Percentiles rank a stretch among this genome's conserved stretches.
phyloP scores from a whole-genome alignment of 1,284 basidiomycete genomes.

The Boletus hoseneyae region DNA sequence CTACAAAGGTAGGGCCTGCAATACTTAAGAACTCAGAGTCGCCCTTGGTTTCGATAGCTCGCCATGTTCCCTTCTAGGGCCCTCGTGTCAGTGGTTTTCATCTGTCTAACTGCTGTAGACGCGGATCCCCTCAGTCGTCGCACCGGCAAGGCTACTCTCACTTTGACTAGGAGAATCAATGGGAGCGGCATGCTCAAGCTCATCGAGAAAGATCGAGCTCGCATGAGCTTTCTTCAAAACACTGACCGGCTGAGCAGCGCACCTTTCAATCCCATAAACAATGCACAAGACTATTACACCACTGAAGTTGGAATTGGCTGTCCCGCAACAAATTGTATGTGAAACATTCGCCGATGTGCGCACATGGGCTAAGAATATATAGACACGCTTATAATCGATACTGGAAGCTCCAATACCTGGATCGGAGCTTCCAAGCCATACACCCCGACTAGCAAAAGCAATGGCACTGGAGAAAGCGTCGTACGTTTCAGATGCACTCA shows the following conservation, averaged over 20 bases:
- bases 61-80: conserved; percentile 17
- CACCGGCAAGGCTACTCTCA: conserved; percentile 14
- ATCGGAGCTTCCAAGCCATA: conserved; percentile 37
- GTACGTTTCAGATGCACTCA: conserved; percentile 6
- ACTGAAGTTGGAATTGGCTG: conserved; percentile 40
- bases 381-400: conserved; percentile 24
- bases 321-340: conserved; percentile 39
- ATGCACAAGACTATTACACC: conserved; percentile 31
- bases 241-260: background rate
- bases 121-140: conserved; percentile 14
- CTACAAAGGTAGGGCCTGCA: too few relatives aligned
- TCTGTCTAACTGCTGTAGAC: conserved; percentile 8
- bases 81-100: conserved; percentile 16
- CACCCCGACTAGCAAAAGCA: conserved; percentile 38
- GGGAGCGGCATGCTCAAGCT: conserved; percentile 5
- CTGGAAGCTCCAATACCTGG: conserved; percentile 36
- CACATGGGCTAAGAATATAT: background rate
- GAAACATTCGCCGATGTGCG: background rate
- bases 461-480: conserved; percentile 41
- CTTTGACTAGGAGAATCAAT: conserved; percentile 16
- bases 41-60: background rate
- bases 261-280: conserved; percentile 1
- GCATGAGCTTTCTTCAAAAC: background rate
- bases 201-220: conserved; percentile 8
- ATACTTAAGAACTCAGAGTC: conserved; percentile 3